A percentile compares a stretch with the other conserved stretches of the same genome.
Evolutionary conservation across 2,329 filamentous ascomycete species (phyloP).

Genomic region (Pestalotiopsis sp.): DNA sequence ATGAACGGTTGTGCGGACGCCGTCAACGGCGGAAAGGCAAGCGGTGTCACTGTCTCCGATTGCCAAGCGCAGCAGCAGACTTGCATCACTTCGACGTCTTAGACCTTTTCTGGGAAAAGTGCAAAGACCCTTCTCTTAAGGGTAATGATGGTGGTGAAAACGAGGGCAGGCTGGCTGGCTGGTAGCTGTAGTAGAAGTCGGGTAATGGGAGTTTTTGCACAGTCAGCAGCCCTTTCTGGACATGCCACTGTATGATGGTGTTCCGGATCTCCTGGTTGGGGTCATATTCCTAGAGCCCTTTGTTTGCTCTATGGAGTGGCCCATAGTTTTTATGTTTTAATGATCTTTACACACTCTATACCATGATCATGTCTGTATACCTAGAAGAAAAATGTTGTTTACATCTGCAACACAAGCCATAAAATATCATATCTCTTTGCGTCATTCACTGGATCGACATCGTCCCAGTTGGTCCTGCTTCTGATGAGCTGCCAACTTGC

Average conservation of each 20-base stretch:
- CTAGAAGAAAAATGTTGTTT: slow-evolving; percentile 11
- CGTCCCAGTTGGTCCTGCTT: neutral
- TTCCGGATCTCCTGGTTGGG: neutral
- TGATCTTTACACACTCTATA: slow-evolving; percentile 2
- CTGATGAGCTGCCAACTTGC: neutral
- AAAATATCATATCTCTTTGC: slow-evolving; percentile 13
- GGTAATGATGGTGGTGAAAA: neutral
- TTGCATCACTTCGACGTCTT: slow-evolving; percentile 17
- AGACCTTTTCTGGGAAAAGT: slow-evolving; percentile 11
- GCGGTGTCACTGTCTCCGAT: slow-evolving; percentile 46
- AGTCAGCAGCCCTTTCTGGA: neutral
- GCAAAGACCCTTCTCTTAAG: neutral
- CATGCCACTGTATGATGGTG: neutral
- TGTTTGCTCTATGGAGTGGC: neutral
- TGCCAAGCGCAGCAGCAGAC: slow-evolving; percentile 53
- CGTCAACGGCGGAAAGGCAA: slow-evolving; percentile 50
- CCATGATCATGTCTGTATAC: slow-evolving; percentile 19
- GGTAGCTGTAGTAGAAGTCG: neutral
- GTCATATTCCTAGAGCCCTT: neutral
- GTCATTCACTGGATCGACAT: neutral
- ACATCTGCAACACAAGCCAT: slow-evolving; percentile 16
- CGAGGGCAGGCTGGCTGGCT: neutral
- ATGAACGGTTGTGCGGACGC: slow-evolving; percentile 62
- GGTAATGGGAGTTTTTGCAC: neutral
- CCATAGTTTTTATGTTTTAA: neutral